A percentile compares a stretch with the other conserved stretches of the same genome.
phyloP scores from a whole-genome alignment of 352 stramenopile species.

The Globisporangium nagaii region DNA sequence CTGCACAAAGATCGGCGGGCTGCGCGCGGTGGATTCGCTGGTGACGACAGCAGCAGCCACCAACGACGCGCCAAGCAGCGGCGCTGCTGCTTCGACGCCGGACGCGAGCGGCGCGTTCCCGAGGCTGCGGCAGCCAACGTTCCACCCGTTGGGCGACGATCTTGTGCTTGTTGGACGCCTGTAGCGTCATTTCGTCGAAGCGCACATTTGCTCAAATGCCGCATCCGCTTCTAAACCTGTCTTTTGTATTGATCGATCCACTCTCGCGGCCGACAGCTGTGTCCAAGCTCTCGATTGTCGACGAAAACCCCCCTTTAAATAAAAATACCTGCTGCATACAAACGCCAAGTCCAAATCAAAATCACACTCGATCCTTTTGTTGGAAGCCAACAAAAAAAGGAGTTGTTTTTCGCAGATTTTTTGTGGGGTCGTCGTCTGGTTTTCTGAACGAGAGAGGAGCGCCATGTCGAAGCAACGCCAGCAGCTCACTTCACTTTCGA shows the following conservation, averaged over 20 bases:
- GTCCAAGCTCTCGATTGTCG: too few relatives aligned
- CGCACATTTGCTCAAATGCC: too few relatives aligned
- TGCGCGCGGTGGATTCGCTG: conserved; percentile 34
- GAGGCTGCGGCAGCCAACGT: conserved; percentile 12
- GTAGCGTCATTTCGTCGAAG: too few relatives aligned
- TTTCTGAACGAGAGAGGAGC: not conserved
- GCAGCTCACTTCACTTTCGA: conserved; percentile 8
- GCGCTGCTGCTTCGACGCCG: not conserved
- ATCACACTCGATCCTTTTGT: too few relatives aligned
- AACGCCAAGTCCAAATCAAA: not conserved
- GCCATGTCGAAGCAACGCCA: not conserved
- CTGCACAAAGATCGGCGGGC: conserved; percentile 47
- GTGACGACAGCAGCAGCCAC: conserved; percentile 10
- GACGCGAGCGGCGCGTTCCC: conserved; percentile 3
- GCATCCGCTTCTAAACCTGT: too few relatives aligned
- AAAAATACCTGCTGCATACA: too few relatives aligned
- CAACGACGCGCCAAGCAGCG: not conserved
- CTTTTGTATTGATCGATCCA: too few relatives aligned
- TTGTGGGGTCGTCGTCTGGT: not conserved
- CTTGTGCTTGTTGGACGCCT: conserved; percentile 11
- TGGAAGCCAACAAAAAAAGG: conserved; percentile 6
- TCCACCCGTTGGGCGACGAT: conserved; percentile 14
- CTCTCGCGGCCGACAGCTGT: too few relatives aligned
- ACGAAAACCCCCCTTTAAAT: too few relatives aligned
- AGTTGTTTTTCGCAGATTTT: conserved; percentile 9